Evolutionary conservation across 2,329 filamentous ascomycete species (phyloP), one percentile per base, ranked within the genome.

Genomic region (Penicillium sp.): DNA sequence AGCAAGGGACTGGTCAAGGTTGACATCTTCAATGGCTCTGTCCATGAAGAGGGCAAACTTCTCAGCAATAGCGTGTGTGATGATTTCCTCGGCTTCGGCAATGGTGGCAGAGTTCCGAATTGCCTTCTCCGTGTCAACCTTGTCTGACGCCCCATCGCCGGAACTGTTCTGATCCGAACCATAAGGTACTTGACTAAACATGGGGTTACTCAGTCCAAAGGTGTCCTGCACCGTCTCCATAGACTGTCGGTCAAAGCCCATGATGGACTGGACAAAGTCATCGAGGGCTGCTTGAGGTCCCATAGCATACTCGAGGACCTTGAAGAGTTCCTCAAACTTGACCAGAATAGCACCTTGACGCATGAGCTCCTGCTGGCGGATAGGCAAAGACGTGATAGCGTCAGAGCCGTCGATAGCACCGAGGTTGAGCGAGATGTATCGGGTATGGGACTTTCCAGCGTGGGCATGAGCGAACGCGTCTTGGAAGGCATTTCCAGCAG

Each of bases 241-340:
- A 6, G 51, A 54, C 24, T 54, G 22, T 30, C 51, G 33, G 26
- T 54, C 51, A 28, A 42, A 54, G 51, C 51, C 51, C 51, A 54
- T 54, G 22, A 54, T 54, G 2, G 51, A 54, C 22, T 54, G 51
- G 6, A 40, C 35, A n/a, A 37, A 54, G 37, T 13, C 37, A 28
- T 54, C 51, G 2, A 40, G 24, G 2, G 37, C 22, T 19, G 51
- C 51, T 13, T 54, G 51, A 54, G 51, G 51, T 9, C 51, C 51
- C 51, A 54, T 54, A 24, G 51, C 51, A 42, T 54, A 54, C 51
- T 54, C 51, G 24, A 54, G 51, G 35, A 54, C 51, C 15, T 54
- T 54, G 33, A 54, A 54, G 37, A 54, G 51, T 19, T 54, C 51
- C 24, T 54, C 51, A n/a, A 54, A 54, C 28, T 54, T 54, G 51